Conservation (phyloP, 257 asterid genomes). For the Ajuga chamaepitys region DNA sequence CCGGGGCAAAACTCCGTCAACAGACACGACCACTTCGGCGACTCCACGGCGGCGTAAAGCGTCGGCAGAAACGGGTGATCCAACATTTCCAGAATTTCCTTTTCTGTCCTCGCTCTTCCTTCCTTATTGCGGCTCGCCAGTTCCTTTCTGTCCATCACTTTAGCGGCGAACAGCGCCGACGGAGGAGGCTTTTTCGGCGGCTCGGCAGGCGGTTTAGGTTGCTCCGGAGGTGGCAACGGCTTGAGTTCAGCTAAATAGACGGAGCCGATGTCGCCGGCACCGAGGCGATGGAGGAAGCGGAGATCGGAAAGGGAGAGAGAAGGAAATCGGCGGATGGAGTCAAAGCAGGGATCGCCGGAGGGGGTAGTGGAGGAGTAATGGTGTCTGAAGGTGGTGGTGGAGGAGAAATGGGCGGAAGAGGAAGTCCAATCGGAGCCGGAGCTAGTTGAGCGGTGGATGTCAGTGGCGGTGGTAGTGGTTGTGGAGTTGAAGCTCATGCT, state of each 20-base stretch:
- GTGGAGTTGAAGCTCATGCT: slow-evolving; percentile 92
- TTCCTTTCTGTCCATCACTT: slow-evolving; percentile 85
- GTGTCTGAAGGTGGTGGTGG: slow-evolving; percentile 26
- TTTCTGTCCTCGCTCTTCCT: slow-evolving; percentile 82
- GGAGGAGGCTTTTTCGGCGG: slow-evolving; percentile 12
- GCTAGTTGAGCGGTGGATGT: slow-evolving; percentile 78
- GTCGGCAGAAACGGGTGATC: slow-evolving; percentile 92
- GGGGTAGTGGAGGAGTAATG: slow-evolving; percentile 43
- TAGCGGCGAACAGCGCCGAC: slow-evolving; percentile 65
- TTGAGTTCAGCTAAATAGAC: slow-evolving; percentile 85
- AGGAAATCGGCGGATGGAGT: slow-evolving; percentile 52
- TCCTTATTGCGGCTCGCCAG: slow-evolving; percentile 79
- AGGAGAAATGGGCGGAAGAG: slow-evolving; percentile 40
- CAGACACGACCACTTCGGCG: slow-evolving; percentile 84
- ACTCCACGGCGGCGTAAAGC: slow-evolving; percentile 70
- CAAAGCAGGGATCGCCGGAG: slow-evolving; percentile 76
- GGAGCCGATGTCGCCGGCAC: slow-evolving; percentile 92
- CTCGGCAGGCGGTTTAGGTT: neutral
- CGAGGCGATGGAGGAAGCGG: slow-evolving; percentile 86
- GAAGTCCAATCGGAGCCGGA: slow-evolving; percentile 89
- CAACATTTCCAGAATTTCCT: slow-evolving; percentile 74
- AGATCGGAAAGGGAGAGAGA: slow-evolving; percentile 61
- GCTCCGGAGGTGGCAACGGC: slow-evolving; percentile 22
- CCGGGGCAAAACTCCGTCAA: slow-evolving; percentile 95
- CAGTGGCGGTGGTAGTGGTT: slow-evolving; percentile 64